Conservation (phyloP, 2,329 filamentous ascomycete genomes). For the Diplodia sapinea region DNA sequence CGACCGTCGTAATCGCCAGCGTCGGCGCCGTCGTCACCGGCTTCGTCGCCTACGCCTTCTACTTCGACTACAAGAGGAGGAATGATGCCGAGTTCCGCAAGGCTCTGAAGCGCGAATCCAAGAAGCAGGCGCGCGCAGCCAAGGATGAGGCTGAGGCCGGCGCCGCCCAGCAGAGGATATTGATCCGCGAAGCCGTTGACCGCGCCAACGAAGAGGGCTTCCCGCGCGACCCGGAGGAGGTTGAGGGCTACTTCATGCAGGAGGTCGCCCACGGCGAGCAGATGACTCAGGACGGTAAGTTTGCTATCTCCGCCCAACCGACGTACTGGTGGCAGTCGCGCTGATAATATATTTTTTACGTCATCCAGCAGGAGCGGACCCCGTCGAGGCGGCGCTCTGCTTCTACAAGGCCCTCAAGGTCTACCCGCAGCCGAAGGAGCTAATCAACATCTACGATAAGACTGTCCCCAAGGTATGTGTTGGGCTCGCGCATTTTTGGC, state of each 20-base stretch:
- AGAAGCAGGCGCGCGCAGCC: slow-evolving; percentile 71
- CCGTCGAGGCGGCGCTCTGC: slow-evolving; percentile 84
- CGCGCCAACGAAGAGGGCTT: slow-evolving; percentile 90
- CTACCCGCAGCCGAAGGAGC: slow-evolving; percentile 88
- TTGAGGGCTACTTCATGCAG: slow-evolving; percentile 95
- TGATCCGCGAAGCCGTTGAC: slow-evolving; percentile 76
- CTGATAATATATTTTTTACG: background rate
- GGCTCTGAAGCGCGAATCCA: slow-evolving; percentile 73
- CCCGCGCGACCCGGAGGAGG: slow-evolving; percentile 87
- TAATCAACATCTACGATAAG: slow-evolving; percentile 98
- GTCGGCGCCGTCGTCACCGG: slow-evolving; percentile 65
- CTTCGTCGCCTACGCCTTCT: slow-evolving; percentile 67
- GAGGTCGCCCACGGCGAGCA: slow-evolving; percentile 89
- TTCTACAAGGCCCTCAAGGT: slow-evolving; percentile 99
- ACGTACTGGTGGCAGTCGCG: background rate
- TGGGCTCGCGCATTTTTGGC: slow-evolving; percentile 3
- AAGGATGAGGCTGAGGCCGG: slow-evolving; percentile 74
- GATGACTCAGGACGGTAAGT: slow-evolving; percentile 76
- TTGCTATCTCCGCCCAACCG: slow-evolving; percentile 24
- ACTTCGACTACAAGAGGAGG: slow-evolving; percentile 70
- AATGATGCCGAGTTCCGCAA: slow-evolving; percentile 68
- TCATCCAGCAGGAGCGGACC: slow-evolving; percentile 62
- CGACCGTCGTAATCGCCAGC: slow-evolving; percentile 63
- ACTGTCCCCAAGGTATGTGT: slow-evolving; percentile 85
- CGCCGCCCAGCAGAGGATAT: slow-evolving; percentile 70